Evolutionary conservation across 2,329 filamentous ascomycete genomes (phyloP).

Genomic region (Aspergillus aculeatinus): DNA sequence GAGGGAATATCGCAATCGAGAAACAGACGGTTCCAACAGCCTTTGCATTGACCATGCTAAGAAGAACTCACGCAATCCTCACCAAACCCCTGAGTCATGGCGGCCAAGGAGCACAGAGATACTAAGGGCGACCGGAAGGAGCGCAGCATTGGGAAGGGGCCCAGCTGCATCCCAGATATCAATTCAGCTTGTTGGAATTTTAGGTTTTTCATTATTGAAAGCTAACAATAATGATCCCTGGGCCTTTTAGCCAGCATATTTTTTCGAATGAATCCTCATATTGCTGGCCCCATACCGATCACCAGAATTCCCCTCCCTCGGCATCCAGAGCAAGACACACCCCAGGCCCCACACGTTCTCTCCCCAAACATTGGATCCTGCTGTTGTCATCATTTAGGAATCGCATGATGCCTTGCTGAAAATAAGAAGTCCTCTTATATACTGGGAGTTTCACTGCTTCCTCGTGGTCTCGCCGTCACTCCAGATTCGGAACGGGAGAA

Average conservation of each 20-base stretch:
- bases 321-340: background rate
- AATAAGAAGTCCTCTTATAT: background rate
- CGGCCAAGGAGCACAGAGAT: background rate
- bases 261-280: too few species aligned
- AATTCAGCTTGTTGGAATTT: background rate
- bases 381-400: background rate
- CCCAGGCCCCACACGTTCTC: background rate
- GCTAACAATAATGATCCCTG: background rate
- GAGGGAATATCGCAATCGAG: background rate
- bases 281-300: background rate
- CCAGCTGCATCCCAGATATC: background rate
- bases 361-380: background rate
- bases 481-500: constrained; percentile 39
- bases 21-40: background rate
- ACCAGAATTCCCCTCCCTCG: background rate
- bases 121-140: background rate
- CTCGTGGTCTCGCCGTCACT: constrained; percentile 10
- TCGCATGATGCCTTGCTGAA: too few species aligned
- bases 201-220: background rate
- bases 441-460: background rate
- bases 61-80: background rate
- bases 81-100: background rate
- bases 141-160: background rate
- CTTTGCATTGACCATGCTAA: too few species aligned
- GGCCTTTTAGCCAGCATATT: too few species aligned